Conservation (phyloP, 805 yeast species). For the Teunomyces aglyptinius region DNA sequence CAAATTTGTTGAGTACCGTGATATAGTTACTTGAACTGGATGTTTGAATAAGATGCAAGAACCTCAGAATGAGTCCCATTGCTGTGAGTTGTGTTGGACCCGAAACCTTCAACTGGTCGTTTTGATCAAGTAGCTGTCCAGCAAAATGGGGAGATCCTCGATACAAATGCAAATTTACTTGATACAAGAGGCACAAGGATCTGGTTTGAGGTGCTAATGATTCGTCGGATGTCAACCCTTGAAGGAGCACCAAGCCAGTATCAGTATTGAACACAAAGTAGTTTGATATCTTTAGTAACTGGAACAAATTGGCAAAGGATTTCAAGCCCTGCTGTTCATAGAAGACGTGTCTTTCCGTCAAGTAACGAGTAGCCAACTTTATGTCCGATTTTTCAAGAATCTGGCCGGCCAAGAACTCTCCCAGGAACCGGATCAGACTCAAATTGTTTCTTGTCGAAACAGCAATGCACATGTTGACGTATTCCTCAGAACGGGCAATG, state of each 20-base stretch:
- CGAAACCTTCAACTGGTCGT: constrained; percentile 3
- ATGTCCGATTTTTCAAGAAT: constrained; percentile 30
- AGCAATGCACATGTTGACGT: constrained; percentile 28
- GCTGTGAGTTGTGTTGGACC: constrained; percentile 15
- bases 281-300: constrained; percentile 28
- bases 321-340: constrained; percentile 12
- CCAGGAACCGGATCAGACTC: constrained; percentile 20
- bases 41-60: constrained; percentile 13
- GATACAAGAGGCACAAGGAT: constrained; percentile 13
- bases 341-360: constrained; percentile 22
- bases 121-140: constrained; percentile 6
- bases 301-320: constrained; percentile 26
- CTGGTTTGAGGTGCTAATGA: constrained; percentile 8
- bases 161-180: constrained; percentile 15
- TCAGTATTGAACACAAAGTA: constrained; percentile 24
- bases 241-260: constrained; percentile 21
- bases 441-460: constrained; percentile 28
- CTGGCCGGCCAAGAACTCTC: constrained; percentile 37
- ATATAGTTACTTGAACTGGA: constrained; percentile 12
- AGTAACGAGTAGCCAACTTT: constrained; percentile 27
- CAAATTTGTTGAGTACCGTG: constrained; percentile 12
- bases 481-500: constrained; percentile 40
- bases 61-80: constrained; percentile 13
- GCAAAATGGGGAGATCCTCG: constrained; percentile 16
- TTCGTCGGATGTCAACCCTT: constrained; percentile 6